A percentile compares a stretch with the other conserved stretches of the same genome.
Evolutionary conservation across 2,329 filamentous ascomycete species (phyloP).

Genomic region (Colletotrichum lupini): DNA sequence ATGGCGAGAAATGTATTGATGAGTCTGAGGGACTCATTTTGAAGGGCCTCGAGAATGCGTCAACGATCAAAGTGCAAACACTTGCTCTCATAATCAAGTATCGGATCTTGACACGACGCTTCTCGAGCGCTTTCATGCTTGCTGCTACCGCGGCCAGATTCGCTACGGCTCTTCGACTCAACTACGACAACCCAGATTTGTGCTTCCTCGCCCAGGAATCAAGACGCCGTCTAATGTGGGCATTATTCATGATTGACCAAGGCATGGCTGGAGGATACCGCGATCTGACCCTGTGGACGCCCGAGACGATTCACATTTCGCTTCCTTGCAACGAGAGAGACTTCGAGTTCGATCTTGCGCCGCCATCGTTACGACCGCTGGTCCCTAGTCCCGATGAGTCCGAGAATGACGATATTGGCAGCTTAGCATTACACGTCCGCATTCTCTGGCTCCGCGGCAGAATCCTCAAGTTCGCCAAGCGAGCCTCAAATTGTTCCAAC

Average conservation of each 20-base stretch:
- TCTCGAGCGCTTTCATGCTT: conserved; percentile 60
- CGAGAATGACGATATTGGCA: conserved; percentile 64
- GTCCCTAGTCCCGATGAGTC: conserved; percentile 57
- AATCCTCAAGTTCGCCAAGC: conserved; percentile 65
- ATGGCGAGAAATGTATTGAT: conserved; percentile 65
- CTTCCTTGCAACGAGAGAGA: conserved; percentile 58
- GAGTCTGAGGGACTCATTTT: conserved; percentile 65
- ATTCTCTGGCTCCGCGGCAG: conserved; percentile 65
- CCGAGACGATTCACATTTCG: conserved; percentile 56
- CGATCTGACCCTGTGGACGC: conserved; percentile 58
- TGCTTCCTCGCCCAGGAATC: conserved; percentile 57
- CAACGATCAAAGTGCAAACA: conserved; percentile 61
- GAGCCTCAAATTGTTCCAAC: conserved; percentile 50
- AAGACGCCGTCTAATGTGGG: conserved; percentile 59
- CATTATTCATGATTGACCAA: conserved; percentile 59
- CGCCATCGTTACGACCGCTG: conserved; percentile 61
- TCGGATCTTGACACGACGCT: conserved; percentile 56
- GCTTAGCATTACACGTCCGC: conserved; percentile 66
- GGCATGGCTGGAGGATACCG: conserved; percentile 57
- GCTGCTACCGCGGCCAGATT: conserved; percentile 58
- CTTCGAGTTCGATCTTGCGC: conserved; percentile 65
- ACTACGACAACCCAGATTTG: conserved; percentile 58
- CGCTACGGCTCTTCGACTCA: conserved; percentile 60
- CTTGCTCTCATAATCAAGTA: conserved; percentile 60
- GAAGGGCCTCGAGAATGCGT: conserved; percentile 64